Evolutionary conservation across 2,329 filamentous ascomycete genomes (phyloP).

Genomic region (Beauveria rudraprayagi): DNA sequence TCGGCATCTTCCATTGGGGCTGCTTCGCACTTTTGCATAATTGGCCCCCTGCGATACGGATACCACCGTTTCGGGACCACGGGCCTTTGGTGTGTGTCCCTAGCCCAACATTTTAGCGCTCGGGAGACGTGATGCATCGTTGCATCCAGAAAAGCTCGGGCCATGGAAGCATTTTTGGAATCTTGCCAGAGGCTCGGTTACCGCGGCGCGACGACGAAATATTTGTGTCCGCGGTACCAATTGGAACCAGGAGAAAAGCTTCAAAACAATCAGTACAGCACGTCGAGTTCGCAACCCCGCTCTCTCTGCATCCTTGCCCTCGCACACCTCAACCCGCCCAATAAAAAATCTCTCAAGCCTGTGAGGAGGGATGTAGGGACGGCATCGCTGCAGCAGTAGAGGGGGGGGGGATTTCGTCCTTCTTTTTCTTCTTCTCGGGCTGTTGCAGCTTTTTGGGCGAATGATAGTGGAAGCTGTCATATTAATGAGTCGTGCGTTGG

Average conservation of each 20-base stretch:
- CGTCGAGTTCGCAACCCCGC: background rate
- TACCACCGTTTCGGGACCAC: background rate
- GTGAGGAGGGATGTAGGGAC: too few relatives aligned
- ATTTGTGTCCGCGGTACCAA: background rate
- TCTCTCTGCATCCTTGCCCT: background rate
- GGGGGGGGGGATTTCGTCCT: too few relatives aligned
- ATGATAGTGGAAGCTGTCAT: background rate
- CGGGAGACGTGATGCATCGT: background rate
- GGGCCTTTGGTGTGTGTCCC: background rate
- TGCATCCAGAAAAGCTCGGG: slow-evolving; percentile 8
- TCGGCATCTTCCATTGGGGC: background rate
- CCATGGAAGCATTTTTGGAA: slow-evolving; percentile 9
- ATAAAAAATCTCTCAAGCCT: too few relatives aligned
- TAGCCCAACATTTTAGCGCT: background rate
- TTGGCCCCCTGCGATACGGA: background rate
- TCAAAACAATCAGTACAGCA: background rate
- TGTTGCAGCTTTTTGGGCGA: background rate
- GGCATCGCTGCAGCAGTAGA: background rate
- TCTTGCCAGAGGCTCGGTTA: too few relatives aligned
- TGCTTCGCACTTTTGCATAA: background rate
- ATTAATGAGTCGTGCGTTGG: background rate
- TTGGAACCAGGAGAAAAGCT: background rate
- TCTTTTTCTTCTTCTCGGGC: background rate
- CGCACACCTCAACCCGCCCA: too few relatives aligned
- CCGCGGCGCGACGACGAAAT: background rate